phyloP scores from a whole-genome alignment of 2,329 filamentous ascomycete species.

The Macroventuria anomochaeta region DNA sequence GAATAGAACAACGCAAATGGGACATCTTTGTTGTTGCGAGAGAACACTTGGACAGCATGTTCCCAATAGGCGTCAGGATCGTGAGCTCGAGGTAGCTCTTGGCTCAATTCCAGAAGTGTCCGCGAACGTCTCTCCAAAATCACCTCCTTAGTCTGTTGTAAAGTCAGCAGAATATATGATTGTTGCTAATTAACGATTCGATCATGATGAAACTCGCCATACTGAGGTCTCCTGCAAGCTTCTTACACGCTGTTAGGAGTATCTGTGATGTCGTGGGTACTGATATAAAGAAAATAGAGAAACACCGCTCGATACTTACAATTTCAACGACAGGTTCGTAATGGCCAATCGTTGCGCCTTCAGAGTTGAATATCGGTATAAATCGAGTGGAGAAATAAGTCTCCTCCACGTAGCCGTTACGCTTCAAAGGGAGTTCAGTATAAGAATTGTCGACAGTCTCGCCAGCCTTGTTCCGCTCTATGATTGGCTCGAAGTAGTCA shows the following conservation, averaged over 20 bases:
- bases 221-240: too few relatives aligned
- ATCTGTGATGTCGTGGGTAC: background rate
- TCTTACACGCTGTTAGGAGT: background rate
- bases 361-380: conserved; percentile 72
- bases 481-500: conserved; percentile 32
- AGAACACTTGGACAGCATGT: conserved; percentile 69
- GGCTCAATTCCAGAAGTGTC: conserved; percentile 51
- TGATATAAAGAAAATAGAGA: background rate
- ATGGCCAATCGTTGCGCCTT: conserved; percentile 73
- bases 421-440: conserved; percentile 72
- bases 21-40: conserved; percentile 67
- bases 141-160: conserved; percentile 21
- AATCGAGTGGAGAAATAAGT: conserved; percentile 81
- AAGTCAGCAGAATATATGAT: conserved; percentile 2
- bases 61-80: conserved; percentile 75
- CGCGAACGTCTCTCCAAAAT: conserved; percentile 16
- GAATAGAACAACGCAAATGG: conserved; percentile 39
- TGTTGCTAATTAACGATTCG: background rate
- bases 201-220: too few relatives aligned
- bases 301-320: conserved; percentile 52
- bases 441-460: conserved; percentile 59
- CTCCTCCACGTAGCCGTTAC: conserved; percentile 74
- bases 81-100: conserved; percentile 71
- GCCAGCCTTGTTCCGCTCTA: conserved; percentile 29
- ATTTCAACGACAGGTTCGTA: conserved; percentile 82